Evolutionary conservation across 208 protist species (phyloP), one percentile per base, ranked within the genome.

Genomic region (Endotrypanum monterogeii): DNA sequence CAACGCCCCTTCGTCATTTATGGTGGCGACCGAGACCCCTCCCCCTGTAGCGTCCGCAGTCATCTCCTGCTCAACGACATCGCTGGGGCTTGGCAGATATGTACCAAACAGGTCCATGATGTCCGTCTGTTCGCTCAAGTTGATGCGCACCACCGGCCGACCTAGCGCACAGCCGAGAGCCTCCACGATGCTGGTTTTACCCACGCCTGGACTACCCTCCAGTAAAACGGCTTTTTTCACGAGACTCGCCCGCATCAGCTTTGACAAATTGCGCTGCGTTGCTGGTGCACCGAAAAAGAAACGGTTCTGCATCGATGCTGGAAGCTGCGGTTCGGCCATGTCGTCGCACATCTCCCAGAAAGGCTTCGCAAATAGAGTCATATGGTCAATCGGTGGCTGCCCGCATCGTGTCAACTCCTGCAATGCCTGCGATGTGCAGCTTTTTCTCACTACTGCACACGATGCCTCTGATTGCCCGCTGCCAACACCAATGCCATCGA

Each of bases 111-210:
- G 88, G 79, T 99, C 98, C 93, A 99, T 99, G 76, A 99, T 99
- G 88, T 99, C 99, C 0, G 99, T 99, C 82, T 99, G 99, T 74
- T 99, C 99, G 46, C 97, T 99, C 25, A 99, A 86, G 83, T 99
- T 99, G 78, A 99, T 99, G 73, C 99, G 91, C 39, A 99, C 98
- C 1, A 99, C 89, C n/a, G 65, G 55, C 48, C 97, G 85, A 6
- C 91, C 94, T 18, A 96, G 63, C 7, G 95, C 96, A 66, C 89
- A 89, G 18, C 97, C 99, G 41, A 99, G 88, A 0, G 98, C 95
- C 71, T 95, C 88, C 25, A 99, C 95, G 8, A 99, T 95, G 70
- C 97, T 98, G 1, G 99, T 99, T 83, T 99, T 99, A 48, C 98
- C 98, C 25, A 99, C 98, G 76, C 98, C 98, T 46, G 98, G 98